A percentile compares a stretch with the other conserved stretches of the same genome.
Conservation (phyloP, 1,284 basidiomycete genomes). For the Rhodotorula sp. region DNA sequence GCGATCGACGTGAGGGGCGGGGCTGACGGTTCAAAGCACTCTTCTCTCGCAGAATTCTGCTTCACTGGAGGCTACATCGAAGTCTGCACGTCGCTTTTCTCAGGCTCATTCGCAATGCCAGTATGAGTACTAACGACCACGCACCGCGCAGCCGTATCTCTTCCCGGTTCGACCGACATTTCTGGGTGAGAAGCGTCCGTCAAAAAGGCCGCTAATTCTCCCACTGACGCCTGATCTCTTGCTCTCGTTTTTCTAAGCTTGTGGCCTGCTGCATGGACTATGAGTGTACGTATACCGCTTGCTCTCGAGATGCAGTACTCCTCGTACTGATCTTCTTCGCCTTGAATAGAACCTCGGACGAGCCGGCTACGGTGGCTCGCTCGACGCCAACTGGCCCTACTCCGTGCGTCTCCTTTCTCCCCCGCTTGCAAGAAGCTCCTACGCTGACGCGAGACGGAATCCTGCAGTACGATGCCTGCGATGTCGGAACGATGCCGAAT, state of each 20-base stretch:
- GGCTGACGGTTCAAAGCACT: not conserved
- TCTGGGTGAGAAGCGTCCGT: conserved; percentile 36
- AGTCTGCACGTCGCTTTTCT: not conserved
- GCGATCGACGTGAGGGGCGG: too few species aligned
- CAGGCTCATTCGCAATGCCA: too few species aligned
- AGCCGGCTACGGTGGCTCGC: conserved; percentile 74
- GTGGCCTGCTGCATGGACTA: conserved; percentile 64
- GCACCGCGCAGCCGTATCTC: conserved; percentile 54
- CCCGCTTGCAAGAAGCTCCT: not conserved
- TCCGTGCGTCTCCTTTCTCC: conserved; percentile 62
- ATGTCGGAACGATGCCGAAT: conserved; percentile 76
- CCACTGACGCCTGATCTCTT: conserved; percentile 16
- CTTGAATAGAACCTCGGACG: conserved; percentile 64
- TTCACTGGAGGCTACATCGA: conserved; percentile 54
- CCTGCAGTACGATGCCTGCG: conserved; percentile 45
- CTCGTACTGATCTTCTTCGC: too few species aligned
- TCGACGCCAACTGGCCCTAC: conserved; percentile 71
- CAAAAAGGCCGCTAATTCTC: conserved; percentile 39
- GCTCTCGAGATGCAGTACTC: too few species aligned
- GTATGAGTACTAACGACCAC: not conserved
- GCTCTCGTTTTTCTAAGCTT: not conserved
- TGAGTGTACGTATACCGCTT: conserved; percentile 56
- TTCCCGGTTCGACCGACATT: conserved; percentile 69
- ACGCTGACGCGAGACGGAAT: not conserved
- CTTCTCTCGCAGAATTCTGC: conserved; percentile 15